Percentiles rank a stretch among this genome's conserved stretches.
phyloP scores from a whole-genome alignment of 257 asterid species.

The Solanum corneliomulleri region DNA sequence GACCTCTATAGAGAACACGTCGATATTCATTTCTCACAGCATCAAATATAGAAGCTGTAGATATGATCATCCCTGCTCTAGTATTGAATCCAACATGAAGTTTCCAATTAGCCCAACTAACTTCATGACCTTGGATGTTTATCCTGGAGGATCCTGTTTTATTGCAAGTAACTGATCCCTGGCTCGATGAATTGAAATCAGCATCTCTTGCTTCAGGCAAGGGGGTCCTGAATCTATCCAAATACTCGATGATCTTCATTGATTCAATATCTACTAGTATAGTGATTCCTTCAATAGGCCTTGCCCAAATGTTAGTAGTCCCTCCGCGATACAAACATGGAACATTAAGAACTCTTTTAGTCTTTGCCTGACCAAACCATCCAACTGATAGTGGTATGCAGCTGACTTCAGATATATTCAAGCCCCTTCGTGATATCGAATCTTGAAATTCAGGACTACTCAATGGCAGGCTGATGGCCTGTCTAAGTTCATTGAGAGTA shows the following conservation, averaged over 20 bases:
- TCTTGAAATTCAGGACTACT: conserved; percentile 27
- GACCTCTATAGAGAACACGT: conserved; percentile 49
- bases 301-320: conserved; percentile 55
- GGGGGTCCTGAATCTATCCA: conserved; percentile 19
- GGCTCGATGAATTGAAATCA: conserved; percentile 28
- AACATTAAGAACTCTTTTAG: conserved; percentile 25
- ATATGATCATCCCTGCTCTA: conserved; percentile 54
- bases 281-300: conserved; percentile 49
- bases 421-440: conserved; percentile 41
- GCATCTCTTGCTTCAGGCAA: conserved; percentile 40
- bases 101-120: conserved; percentile 58
- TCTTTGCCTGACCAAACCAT: conserved; percentile 56
- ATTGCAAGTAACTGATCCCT: conserved; percentile 9
- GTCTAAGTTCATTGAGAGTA: conserved; percentile 30
- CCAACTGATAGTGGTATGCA: conserved; percentile 56
- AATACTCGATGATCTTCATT: conserved; percentile 22
- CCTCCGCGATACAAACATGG: conserved; percentile 53
- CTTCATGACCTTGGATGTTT: conserved; percentile 20
- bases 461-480: conserved; percentile 21
- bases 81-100: conserved; percentile 54
- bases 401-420: conserved; percentile 44
- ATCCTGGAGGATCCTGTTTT: conserved; percentile 15
- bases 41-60: conserved; percentile 43
- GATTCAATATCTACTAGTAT: conserved; percentile 38
- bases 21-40: conserved; percentile 12